Evolutionary conservation across 768 basidiomycete genomes (phyloP).

Genomic region (Lyophyllum shimeji): DNA sequence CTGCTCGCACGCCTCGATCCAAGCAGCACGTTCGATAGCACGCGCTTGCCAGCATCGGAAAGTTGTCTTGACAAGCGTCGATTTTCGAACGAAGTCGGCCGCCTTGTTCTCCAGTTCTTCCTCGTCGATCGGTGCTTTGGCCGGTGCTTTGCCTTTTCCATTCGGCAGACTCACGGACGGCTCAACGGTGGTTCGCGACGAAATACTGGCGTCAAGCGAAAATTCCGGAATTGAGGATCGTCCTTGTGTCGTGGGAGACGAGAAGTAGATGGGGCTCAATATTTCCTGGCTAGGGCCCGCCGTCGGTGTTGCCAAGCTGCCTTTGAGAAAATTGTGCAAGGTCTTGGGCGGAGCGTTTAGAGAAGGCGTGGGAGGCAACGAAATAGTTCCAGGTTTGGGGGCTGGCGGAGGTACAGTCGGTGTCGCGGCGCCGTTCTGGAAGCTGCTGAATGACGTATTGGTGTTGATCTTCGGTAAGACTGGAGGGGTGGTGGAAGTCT

Average conservation of each 20-base stretch:
- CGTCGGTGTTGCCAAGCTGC: conserved; percentile 22
- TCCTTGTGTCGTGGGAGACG: conserved; percentile 30
- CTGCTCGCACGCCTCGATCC: conserved; percentile 59
- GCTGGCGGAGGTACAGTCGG: conserved; percentile 38
- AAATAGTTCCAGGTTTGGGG: conserved; percentile 39
- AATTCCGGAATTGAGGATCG: conserved; percentile 6
- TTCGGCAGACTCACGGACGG: conserved; percentile 16
- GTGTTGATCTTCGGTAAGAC: conserved; percentile 25
- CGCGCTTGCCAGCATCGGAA: conserved; percentile 50
- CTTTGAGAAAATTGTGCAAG: conserved; percentile 32
- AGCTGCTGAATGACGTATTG: conserved; percentile 12
- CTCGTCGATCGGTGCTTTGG: conserved; percentile 31
- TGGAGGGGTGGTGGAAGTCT: conserved; percentile 18
- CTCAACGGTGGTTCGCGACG: not conserved
- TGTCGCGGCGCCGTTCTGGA: conserved; percentile 5
- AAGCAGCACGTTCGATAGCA: conserved; percentile 46
- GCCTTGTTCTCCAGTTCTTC: conserved; percentile 40
- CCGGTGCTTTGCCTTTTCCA: conserved; percentile 21
- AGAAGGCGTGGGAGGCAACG: conserved; percentile 47
- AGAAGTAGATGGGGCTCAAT: conserved; percentile 42
- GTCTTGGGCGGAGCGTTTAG: conserved; percentile 29
- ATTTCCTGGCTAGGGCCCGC: conserved; percentile 31
- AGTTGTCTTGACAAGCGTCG: conserved; percentile 37
- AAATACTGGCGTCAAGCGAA: not conserved
- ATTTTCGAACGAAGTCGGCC: conserved; percentile 38